Conservation (phyloP, 371 early-diverging fungal species). For the Entomophthora muscae region DNA sequence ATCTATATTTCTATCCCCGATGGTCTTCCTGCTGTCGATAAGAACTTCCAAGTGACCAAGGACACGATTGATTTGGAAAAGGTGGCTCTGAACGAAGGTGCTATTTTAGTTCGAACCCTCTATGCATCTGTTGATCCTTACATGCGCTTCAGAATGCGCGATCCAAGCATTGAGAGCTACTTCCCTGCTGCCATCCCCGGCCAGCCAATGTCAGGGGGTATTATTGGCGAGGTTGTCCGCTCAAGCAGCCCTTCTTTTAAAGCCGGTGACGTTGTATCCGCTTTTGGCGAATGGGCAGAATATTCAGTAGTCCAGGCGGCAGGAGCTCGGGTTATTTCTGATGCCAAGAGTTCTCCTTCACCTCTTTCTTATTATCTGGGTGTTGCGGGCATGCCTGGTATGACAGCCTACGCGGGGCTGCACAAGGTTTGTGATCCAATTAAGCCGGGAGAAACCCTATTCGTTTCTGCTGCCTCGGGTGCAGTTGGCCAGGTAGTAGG, state of each 20-base stretch:
- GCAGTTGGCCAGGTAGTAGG: slow-evolving; percentile 46
- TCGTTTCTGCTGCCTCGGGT: slow-evolving; percentile 15
- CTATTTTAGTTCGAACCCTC: slow-evolving; percentile 31
- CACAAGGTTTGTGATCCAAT: slow-evolving; percentile 26
- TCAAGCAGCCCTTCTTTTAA: slow-evolving; percentile 19
- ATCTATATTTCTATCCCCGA: slow-evolving; percentile 21
- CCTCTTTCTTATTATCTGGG: slow-evolving; percentile 31
- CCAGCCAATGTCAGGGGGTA: slow-evolving; percentile 27
- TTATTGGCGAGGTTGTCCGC: background rate
- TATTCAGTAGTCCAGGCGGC: slow-evolving; percentile 22
- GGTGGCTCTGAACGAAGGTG: slow-evolving; percentile 23
- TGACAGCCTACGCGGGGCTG: slow-evolving; percentile 32
- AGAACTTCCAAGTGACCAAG: slow-evolving; percentile 24
- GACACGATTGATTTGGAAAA: slow-evolving; percentile 23
- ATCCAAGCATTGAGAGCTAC: slow-evolving; percentile 23
- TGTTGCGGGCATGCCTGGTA: slow-evolving; percentile 34
- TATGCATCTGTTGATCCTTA: slow-evolving; percentile 34
- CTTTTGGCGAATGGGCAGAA: slow-evolving; percentile 33
- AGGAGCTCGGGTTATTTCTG: slow-evolving; percentile 10
- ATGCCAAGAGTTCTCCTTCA: slow-evolving; percentile 8
- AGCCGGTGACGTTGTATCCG: slow-evolving; percentile 38
- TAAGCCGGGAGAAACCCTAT: slow-evolving; percentile 43
- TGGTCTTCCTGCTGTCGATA: slow-evolving; percentile 19
- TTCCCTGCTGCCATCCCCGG: slow-evolving; percentile 30
- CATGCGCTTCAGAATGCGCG: slow-evolving; percentile 45